A percentile compares a stretch with the other conserved stretches of the same genome.
phyloP scores from a whole-genome alignment of 805 yeast species.

The Candida schatavii region DNA sequence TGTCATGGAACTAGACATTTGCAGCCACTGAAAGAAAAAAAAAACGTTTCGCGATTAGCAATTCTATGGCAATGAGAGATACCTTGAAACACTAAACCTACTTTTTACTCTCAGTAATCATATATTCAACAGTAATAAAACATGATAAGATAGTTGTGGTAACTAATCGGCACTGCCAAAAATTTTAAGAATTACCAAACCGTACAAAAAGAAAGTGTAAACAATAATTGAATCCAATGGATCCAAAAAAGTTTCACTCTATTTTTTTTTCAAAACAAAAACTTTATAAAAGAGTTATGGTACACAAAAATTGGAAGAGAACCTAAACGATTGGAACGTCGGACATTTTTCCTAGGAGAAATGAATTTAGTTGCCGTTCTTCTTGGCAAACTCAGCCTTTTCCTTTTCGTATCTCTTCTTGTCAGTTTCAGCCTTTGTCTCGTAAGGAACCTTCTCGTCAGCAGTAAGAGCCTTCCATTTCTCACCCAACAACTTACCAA shows the following conservation, averaged over 20 bases:
- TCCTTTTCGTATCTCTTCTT: conserved; percentile 97
- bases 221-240: not conserved
- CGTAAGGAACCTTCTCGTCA: conserved; percentile 86
- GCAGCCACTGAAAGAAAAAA: too few relatives aligned
- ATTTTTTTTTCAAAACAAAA: not conserved
- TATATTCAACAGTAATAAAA: conserved; percentile 6
- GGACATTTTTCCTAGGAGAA: not conserved
- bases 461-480: conserved; percentile 89
- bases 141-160: conserved; percentile 1
- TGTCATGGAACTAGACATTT: too few relatives aligned
- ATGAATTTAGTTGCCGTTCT: conserved; percentile 11
- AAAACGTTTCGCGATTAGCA: too few relatives aligned
- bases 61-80: too few relatives aligned
- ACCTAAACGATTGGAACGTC: conserved; percentile 1
- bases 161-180: conserved; percentile 6
- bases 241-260: not conserved
- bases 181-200: not conserved
- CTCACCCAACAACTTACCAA: conserved; percentile 93
- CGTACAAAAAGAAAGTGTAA: conserved; percentile 2
- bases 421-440: conserved; percentile 90
- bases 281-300: conserved; percentile 2
- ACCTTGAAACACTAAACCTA: too few relatives aligned
- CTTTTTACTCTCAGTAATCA: conserved; percentile 1
- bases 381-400: conserved; percentile 77
- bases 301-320: too few relatives aligned